Percentiles rank a stretch among this genome's conserved stretches.
phyloP scores from a whole-genome alignment of 1,284 basidiomycete genomes.

The Ganoderma sinense region DNA sequence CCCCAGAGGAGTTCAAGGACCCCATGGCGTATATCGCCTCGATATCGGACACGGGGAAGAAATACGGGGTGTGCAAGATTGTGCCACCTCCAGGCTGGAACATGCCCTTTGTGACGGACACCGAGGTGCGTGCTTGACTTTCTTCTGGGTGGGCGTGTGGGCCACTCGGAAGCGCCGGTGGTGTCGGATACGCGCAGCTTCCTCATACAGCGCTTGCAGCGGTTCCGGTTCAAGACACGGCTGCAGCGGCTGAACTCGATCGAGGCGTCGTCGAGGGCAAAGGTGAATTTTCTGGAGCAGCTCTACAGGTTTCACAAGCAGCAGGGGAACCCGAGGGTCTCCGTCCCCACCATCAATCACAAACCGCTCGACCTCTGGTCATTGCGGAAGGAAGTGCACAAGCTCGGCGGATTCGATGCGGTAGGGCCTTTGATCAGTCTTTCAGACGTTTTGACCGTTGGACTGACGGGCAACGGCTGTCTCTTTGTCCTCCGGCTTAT shows the following conservation, averaged over 20 bases:
- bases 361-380: slow-evolving; percentile 94
- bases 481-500: neutral
- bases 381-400: slow-evolving; percentile 90
- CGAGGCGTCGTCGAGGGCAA: slow-evolving; percentile 95
- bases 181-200: slow-evolving; percentile 29
- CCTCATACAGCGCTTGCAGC: slow-evolving; percentile 53
- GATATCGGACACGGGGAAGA: slow-evolving; percentile 78
- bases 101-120: slow-evolving; percentile 97
- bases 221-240: slow-evolving; percentile 94
- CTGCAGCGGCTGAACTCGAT: slow-evolving; percentile 96
- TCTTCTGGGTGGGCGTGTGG: slow-evolving; percentile 25
- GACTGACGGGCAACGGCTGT: slow-evolving; percentile 15
- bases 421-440: slow-evolving; percentile 49
- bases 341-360: slow-evolving; percentile 92
- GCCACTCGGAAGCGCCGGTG: slow-evolving; percentile 20
- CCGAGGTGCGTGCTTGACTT: slow-evolving; percentile 68
- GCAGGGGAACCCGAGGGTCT: slow-evolving; percentile 86
- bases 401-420: slow-evolving; percentile 86
- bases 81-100: slow-evolving; percentile 94
- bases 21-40: slow-evolving; percentile 95
- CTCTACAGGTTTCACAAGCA: slow-evolving; percentile 93
- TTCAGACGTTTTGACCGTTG: slow-evolving; percentile 7
- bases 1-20: slow-evolving; percentile 90
- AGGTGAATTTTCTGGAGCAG: slow-evolving; percentile 97
- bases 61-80: slow-evolving; percentile 96